phyloP scores from a whole-genome alignment of 176 grass and related monocot species.

The Triticum urartu region DNA sequence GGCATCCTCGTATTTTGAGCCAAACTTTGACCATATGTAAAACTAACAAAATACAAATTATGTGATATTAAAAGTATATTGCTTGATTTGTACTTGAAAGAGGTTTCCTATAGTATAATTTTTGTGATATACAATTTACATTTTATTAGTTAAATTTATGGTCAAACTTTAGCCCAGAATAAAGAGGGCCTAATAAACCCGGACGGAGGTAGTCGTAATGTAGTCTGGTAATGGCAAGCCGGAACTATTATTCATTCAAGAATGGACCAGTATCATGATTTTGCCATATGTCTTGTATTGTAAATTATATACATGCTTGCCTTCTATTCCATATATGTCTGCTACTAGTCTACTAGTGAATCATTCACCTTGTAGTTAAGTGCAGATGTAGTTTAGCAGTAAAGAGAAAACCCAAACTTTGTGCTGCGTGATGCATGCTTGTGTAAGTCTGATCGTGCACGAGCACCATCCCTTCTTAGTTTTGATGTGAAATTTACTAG shows the following conservation, averaged over 20 bases:
- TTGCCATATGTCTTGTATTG: background rate
- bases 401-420: background rate
- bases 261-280: background rate
- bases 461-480: background rate
- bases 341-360: background rate
- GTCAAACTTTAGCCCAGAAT: too few relatives aligned
- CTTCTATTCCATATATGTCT: background rate
- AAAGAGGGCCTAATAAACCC: too few relatives aligned
- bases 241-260: background rate
- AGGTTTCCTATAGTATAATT: too few relatives aligned
- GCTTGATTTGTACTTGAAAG: too few relatives aligned
- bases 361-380: background rate
- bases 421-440: background rate
- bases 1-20: too few relatives aligned
- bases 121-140: too few relatives aligned
- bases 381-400: background rate
- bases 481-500: background rate
- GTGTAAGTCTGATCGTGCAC: background rate
- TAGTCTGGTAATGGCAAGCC: background rate
- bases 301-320: background rate
- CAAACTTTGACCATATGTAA: too few relatives aligned
- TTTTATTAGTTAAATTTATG: too few relatives aligned
- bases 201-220: background rate
- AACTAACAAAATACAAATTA: too few relatives aligned
- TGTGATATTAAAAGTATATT: too few relatives aligned